These are phyloP conservation scores for Whalleya microplaca DNA, from an alignment of 2,329 filamentous ascomycete genomes.

Conservation along the genomic window DNA sequence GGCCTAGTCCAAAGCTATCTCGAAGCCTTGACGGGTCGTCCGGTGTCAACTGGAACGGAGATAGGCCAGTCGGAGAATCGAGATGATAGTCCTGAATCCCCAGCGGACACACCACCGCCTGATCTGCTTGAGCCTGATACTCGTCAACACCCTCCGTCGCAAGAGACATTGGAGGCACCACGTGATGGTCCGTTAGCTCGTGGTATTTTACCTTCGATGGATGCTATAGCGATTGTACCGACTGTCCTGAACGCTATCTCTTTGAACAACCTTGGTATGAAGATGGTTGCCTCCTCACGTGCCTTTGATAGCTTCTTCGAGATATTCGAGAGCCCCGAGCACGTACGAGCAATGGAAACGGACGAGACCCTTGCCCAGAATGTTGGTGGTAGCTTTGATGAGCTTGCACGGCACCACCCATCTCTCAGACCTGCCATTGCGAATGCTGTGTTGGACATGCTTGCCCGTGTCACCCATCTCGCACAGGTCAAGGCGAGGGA, in stretches of 20 bases:
- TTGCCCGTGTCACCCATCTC: constrained; percentile 76
- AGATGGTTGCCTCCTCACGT: constrained; percentile 80
- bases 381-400: constrained; percentile 87
- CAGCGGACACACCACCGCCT: constrained; percentile 45
- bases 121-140: constrained; percentile 43
- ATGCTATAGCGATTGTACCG: constrained; percentile 86
- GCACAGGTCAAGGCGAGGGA: constrained; percentile 71
- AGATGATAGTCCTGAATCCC: constrained; percentile 42
- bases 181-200: constrained; percentile 56
- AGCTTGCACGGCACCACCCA: constrained; percentile 92
- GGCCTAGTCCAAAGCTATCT: constrained; percentile 86
- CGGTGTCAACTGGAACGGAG: constrained; percentile 44
- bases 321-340: constrained; percentile 91
- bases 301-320: constrained; percentile 89
- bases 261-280: constrained; percentile 84
- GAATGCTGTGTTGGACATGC: constrained; percentile 86
- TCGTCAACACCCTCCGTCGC: constrained; percentile 57
- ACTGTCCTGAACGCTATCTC: constrained; percentile 92
- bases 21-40: constrained; percentile 71
- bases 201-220: constrained; percentile 83
- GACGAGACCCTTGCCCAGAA: constrained; percentile 72
- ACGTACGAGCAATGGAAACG: constrained; percentile 80
- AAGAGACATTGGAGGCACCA: constrained; percentile 51
- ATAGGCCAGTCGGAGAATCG: constrained; percentile 36
- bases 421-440: constrained; percentile 78